Conservation (phyloP, 345 rosid genomes). For the Salix purpurea region DNA sequence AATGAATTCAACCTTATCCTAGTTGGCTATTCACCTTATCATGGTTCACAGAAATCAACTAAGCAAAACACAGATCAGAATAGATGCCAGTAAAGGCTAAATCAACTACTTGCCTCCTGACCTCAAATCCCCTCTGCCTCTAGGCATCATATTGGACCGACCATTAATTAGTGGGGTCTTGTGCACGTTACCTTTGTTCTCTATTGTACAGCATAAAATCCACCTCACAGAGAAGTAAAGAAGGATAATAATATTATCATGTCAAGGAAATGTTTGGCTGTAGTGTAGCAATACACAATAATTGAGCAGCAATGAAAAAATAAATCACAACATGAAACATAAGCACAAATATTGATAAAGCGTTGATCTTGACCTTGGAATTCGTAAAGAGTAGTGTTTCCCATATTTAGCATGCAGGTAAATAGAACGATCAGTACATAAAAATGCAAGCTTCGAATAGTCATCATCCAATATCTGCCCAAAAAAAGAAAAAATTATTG, state of each 20-base stretch:
- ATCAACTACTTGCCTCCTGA: neutral
- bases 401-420: constrained; percentile 87
- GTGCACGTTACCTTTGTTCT: neutral
- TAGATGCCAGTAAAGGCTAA: neutral
- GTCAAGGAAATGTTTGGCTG: neutral
- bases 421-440: constrained; percentile 88
- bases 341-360: neutral
- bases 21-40: neutral
- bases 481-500: constrained; percentile 1
- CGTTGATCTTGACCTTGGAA: constrained; percentile 59
- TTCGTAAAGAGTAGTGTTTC: constrained; percentile 69
- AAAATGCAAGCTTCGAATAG: constrained; percentile 88
- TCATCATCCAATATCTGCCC: constrained; percentile 69
- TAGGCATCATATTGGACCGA: neutral
- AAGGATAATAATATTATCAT: neutral
- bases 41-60: neutral
- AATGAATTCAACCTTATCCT: neutral
- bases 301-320: neutral
- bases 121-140: neutral
- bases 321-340: neutral
- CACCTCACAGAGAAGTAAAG: neutral
- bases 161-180: neutral
- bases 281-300: neutral
- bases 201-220: neutral
- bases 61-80: neutral